Evolutionary conservation across 164 flowering plant species (phyloP), one percentile per base, ranked within the genome.

Genomic region (Hamamelis virginiana): DNA sequence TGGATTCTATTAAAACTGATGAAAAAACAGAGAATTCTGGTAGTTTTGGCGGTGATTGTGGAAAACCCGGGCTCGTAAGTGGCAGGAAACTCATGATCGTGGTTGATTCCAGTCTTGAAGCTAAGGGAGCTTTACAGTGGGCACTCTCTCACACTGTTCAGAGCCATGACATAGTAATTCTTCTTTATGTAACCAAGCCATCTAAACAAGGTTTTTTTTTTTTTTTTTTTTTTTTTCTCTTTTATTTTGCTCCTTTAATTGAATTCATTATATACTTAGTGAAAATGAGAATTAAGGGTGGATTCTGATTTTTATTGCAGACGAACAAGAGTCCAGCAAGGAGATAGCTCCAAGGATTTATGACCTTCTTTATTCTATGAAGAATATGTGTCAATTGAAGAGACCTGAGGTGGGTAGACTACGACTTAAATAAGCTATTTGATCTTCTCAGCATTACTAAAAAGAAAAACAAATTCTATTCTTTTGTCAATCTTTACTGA

Each of bases 111-210:
- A 86, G 86, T 58, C 11, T 61, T 25, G 92, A 90, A 72, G 90
- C 94, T 4, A 87, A 87, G 77, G 79, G 78, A 65, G 97, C 98
- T 19, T 19, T 91, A 9, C 92, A 85, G 47, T 94, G 98, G 98
- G 89, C 96, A 1, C 82, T 94, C 22, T 72, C 92, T 23, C 96
- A 91, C 61, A 79, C 92, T 21, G 89, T 89, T 46, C 96, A 90
- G 66, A 79, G 53, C 68, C 87, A 86, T 11, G 98, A 94, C 65
- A 75, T 70, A 0, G 21, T 93, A 5, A 51, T 87, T 26, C 96
- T 93, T 73, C 85, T 93, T 57, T 74, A 82, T 72, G 90, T 91
- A 0, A 70, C 70, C 27, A 83, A 80, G 71, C 75, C 89, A 23
- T 65, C 77, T 26, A 77, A 75, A 27, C 82, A 67, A 86, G 91